phyloP scores from a whole-genome alignment of 1,139 yeast genomes.

The Yamadazyma sp. region DNA sequence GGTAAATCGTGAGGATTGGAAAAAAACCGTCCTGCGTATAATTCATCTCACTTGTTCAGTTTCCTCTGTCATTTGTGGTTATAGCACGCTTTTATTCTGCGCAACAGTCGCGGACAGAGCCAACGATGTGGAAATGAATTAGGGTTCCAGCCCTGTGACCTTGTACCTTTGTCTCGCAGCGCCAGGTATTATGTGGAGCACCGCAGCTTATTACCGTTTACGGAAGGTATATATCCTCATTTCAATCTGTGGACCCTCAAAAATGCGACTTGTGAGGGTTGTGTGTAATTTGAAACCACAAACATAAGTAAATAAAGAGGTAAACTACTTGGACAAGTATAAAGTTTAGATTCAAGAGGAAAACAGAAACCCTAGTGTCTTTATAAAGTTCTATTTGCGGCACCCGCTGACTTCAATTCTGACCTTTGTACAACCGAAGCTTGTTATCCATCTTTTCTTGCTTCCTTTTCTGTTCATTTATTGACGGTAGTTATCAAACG shows the following conservation, averaged over 20 bases:
- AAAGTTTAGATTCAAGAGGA: no score
- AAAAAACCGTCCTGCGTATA: slow-evolving; percentile 1
- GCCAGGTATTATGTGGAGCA: not conserved
- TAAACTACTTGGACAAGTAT: not conserved
- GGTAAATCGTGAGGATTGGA: slow-evolving; percentile 2
- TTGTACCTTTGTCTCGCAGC: not conserved
- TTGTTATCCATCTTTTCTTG: no score
- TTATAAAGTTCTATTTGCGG: no score
- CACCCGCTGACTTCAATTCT: no score
- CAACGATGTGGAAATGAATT: not conserved
- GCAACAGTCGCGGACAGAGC: not conserved
- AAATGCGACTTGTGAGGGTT: not conserved
- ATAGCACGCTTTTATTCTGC: not conserved
- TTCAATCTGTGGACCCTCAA: slow-evolving; percentile 2
- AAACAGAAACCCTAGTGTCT: no score
- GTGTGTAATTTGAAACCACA: not conserved
- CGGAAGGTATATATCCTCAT: not conserved
- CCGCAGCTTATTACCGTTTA: not conserved
- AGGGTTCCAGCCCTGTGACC: slow-evolving; percentile 12
- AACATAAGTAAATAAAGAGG: not conserved
- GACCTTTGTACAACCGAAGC: no score
- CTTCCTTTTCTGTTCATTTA: no score
- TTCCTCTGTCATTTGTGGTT: not conserved
- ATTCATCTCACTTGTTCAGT: not conserved
- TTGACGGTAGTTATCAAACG: no score